These are phyloP conservation scores for Backusella circina DNA, from an alignment of 192 early-diverging fungal species.

Conservation along the genomic window DNA sequence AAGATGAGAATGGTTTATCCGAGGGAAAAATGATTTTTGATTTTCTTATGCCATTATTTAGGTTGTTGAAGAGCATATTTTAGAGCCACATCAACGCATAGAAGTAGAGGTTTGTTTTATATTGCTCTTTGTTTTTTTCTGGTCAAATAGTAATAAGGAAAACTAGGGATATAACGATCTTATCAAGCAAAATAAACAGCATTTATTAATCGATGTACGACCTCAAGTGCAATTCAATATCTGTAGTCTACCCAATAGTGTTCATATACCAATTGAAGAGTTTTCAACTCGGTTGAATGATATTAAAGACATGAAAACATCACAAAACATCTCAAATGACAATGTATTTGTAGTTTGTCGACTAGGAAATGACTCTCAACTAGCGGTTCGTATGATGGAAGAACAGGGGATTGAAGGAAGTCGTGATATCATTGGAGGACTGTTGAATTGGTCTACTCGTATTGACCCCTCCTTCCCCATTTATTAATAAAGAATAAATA, in stretches of 20 bases:
- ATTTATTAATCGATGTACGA: conserved; percentile 89
- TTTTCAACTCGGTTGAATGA: conserved; percentile 42
- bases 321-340: conserved; percentile 3
- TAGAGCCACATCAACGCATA: conserved; percentile 16
- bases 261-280: conserved; percentile 52
- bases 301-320: conserved; percentile 25
- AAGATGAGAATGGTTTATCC: not conserved
- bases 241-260: conserved; percentile 60
- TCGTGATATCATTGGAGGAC: conserved; percentile 82
- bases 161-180: conserved; percentile 42
- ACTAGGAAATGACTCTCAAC: conserved; percentile 85
- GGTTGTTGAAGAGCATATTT: not conserved
- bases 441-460: conserved; percentile 67
- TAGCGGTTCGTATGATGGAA: conserved; percentile 76
- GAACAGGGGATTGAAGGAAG: conserved; percentile 58
- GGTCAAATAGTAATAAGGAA: not conserved
- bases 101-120: not conserved
- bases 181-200: conserved; percentile 33
- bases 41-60: not conserved
- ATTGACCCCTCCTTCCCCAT: conserved; percentile 82
- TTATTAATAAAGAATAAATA: conserved; percentile 47
- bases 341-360: conserved; percentile 83
- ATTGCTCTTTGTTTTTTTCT: not conserved
- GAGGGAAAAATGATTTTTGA: not conserved
- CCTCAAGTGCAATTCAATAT: conserved; percentile 83